Conservation (phyloP, 345 rosid species). For the Brassica rapa region DNA sequence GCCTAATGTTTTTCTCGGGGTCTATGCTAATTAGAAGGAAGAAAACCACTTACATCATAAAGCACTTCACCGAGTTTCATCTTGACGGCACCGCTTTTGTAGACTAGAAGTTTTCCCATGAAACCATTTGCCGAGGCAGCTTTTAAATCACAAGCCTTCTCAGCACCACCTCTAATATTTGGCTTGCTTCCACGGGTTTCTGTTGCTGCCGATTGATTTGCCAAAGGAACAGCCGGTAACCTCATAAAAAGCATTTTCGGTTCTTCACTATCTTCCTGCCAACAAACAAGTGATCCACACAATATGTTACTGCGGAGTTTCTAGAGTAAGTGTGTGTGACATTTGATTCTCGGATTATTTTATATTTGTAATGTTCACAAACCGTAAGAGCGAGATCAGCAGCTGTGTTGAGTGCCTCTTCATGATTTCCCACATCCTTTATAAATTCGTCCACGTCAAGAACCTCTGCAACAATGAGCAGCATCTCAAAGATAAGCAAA, state of each 20-base stretch:
- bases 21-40: neutral
- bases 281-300: slow-evolving; percentile 27
- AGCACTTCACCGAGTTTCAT: slow-evolving; percentile 74
- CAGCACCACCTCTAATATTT: neutral
- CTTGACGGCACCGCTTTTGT: slow-evolving; percentile 79
- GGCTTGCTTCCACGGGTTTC: slow-evolving; percentile 42
- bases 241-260: slow-evolving; percentile 63
- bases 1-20: neutral
- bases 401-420: slow-evolving; percentile 51
- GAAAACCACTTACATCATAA: slow-evolving; percentile 61
- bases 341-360: slow-evolving; percentile 8
- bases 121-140: slow-evolving; percentile 65
- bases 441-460: slow-evolving; percentile 80
- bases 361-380: slow-evolving; percentile 32
- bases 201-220: slow-evolving; percentile 44
- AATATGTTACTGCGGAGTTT: neutral
- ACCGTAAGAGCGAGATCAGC: slow-evolving; percentile 62
- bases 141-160: slow-evolving; percentile 37
- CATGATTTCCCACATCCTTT: slow-evolving; percentile 43
- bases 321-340: neutral
- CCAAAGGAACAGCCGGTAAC: slow-evolving; percentile 66
- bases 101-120: slow-evolving; percentile 87
- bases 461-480: slow-evolving; percentile 50
- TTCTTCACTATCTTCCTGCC: slow-evolving; percentile 68
- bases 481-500: slow-evolving; percentile 8